Percentiles rank a stretch among this genome's conserved stretches.
Conservation (phyloP, 2,329 filamentous ascomycete genomes). For the Aspergillus glaucus region DNA sequence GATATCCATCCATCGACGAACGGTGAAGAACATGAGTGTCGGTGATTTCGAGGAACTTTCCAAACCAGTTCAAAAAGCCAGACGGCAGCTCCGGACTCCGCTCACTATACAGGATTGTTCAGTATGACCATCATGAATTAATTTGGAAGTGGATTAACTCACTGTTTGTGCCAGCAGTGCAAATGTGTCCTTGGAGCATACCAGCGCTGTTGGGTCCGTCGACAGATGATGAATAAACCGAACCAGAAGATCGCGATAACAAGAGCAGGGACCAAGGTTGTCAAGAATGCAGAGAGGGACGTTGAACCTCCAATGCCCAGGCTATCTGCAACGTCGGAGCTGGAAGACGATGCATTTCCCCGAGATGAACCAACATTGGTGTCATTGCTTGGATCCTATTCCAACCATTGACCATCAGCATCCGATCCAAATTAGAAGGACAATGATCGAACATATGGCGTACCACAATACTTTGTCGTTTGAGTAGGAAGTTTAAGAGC, state of each 20-base stretch:
- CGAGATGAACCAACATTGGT: slow-evolving; percentile 38
- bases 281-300: slow-evolving; percentile 45
- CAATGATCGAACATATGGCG: neutral
- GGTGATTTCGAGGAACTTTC: slow-evolving; percentile 47
- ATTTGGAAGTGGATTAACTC: slow-evolving; percentile 8
- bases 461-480: neutral
- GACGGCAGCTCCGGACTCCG: slow-evolving; percentile 43
- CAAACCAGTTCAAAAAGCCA: slow-evolving; percentile 50
- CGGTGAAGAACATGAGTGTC: slow-evolving; percentile 83
- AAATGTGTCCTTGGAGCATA: slow-evolving; percentile 41
- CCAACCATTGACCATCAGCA: neutral
- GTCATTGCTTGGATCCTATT: slow-evolving; percentile 34
- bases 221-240: slow-evolving; percentile 41
- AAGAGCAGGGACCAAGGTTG: slow-evolving; percentile 44
- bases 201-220: slow-evolving; percentile 40
- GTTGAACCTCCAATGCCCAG: slow-evolving; percentile 37
- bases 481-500: neutral
- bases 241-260: slow-evolving; percentile 41
- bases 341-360: slow-evolving; percentile 31
- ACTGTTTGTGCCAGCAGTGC: slow-evolving; percentile 37
- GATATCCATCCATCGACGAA: slow-evolving; percentile 83
- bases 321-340: slow-evolving; percentile 22
- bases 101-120: slow-evolving; percentile 27
- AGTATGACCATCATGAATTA: neutral
- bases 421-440: neutral